Percentiles rank a stretch among this genome's conserved stretches.
These are phyloP conservation scores for Symbiodinium natans DNA, from an alignment of 73 alveolate species.

Conservation along the genomic window DNA sequence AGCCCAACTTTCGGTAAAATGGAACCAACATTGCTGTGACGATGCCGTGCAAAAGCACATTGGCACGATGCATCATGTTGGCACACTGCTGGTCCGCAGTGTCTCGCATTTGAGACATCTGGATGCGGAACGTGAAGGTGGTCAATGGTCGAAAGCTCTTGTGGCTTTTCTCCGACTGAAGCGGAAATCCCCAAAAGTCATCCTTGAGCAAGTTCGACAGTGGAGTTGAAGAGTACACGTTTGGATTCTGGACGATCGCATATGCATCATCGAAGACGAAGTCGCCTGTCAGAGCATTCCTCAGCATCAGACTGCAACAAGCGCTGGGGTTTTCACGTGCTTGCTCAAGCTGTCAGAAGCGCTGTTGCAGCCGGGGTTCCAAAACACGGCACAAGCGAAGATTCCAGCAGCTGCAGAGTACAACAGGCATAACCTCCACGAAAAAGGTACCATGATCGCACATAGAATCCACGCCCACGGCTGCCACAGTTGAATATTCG, in stretches of 20 bases:
- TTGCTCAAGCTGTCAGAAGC: background rate
- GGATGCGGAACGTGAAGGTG: constrained; percentile 54
- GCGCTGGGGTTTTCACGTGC: background rate
- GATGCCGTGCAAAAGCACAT: constrained; percentile 28
- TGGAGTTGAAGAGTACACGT: constrained; percentile 54
- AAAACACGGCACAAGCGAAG: background rate
- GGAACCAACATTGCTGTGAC: constrained; percentile 6
- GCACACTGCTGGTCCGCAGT: constrained; percentile 23
- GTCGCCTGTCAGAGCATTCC: constrained; percentile 68
- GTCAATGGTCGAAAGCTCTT: constrained; percentile 75
- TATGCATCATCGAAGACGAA: constrained; percentile 42
- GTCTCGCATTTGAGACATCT: background rate
- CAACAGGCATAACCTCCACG: too few relatives aligned
- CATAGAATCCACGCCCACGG: too few relatives aligned
- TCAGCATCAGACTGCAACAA: background rate
- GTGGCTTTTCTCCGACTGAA: constrained; percentile 81
- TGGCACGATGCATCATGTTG: constrained; percentile 15
- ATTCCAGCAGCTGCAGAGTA: background rate
- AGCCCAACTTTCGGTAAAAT: background rate
- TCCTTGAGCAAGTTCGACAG: constrained; percentile 8
- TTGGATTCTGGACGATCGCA: constrained; percentile 59
- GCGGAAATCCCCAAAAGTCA: constrained; percentile 79
- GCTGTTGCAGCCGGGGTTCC: constrained; percentile 24
- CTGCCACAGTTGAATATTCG: too few relatives aligned
- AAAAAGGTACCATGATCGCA: too few relatives aligned